Evolutionary conservation across 1,284 basidiomycete genomes (phyloP), one percentile per base, ranked within the genome.

Genomic region (Omphalotus olearius): DNA sequence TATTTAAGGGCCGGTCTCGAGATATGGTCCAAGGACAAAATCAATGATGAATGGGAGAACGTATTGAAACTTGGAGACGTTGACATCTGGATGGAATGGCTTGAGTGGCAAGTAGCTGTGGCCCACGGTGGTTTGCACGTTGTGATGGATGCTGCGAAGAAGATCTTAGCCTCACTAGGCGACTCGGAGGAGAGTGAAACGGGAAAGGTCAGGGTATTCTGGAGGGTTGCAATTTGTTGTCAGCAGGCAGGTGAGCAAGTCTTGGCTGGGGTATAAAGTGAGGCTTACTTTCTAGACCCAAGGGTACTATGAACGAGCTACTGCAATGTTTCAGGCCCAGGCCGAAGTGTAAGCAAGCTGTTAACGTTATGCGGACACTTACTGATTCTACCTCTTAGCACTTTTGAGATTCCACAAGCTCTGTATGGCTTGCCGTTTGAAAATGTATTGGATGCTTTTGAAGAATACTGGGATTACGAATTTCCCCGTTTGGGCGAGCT

Each of bases 401-500:
- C 73, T 11, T 89, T 83, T 57, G 68, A 76, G 54, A 55, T 73
- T 18, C 83, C 85, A 0, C 64, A 70, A 38, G 58, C 64, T 17
- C 58, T 85, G 1, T 59, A 62, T 37, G 63, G 62, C 28, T 55
- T 69, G 42, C 64, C 82, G 16, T 68, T 82, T 33, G 68, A 76
- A 18, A 61, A 57, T 4, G 75, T 75, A 45, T 66, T 90, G 1
- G 72, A 78, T 52, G 68, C 73, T 11, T 70, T 91, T 4, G 86
- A 88, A 66, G 78, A 80, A 48, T 91, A 86, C 60, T 91, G 87
- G 88, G 88, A 91, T 47, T 79, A 82, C 1, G 87, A 88, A 66
- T 68, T 67, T 9, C 79, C 80, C 10, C 80, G 86, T 16, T 59
- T 81, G 13, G 86, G 87, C 25, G 87, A 91, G 62, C 60, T 66